Evolutionary conservation across 192 early-diverging fungal species (phyloP).

Genomic region (Podila horticola): DNA sequence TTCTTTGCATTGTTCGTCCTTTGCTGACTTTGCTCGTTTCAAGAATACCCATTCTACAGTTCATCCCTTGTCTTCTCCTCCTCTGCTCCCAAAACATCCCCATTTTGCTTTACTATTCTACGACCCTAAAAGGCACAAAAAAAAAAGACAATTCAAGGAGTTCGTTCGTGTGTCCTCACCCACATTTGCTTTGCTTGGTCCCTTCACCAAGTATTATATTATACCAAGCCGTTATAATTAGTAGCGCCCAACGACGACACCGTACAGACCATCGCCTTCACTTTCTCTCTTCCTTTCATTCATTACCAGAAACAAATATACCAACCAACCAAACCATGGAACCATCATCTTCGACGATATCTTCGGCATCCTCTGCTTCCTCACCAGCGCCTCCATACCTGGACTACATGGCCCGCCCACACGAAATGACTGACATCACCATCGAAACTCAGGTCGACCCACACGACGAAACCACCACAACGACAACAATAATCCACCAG

Average conservation of each 20-base stretch:
- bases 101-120: no score
- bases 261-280: not conserved
- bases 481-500: slow-evolving; percentile 39
- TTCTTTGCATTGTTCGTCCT: not conserved
- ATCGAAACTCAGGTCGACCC: slow-evolving; percentile 44
- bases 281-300: not conserved
- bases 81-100: not conserved
- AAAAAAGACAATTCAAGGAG: no score
- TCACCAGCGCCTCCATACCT: not conserved
- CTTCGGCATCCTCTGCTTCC: not conserved
- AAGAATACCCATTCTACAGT: not conserved
- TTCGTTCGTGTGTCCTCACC: no score
- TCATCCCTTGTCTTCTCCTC: not conserved
- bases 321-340: not conserved
- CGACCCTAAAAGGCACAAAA: no score
- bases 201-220: no score
- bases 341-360: not conserved
- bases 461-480: slow-evolving; percentile 36
- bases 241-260: no score
- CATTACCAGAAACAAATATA: no score
- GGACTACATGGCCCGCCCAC: not conserved
- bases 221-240: no score
- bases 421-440: slow-evolving; percentile 14
- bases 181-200: no score
- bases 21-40: not conserved